phyloP scores from a whole-genome alignment of 768 basidiomycete species.

The Trametes cubensis region DNA sequence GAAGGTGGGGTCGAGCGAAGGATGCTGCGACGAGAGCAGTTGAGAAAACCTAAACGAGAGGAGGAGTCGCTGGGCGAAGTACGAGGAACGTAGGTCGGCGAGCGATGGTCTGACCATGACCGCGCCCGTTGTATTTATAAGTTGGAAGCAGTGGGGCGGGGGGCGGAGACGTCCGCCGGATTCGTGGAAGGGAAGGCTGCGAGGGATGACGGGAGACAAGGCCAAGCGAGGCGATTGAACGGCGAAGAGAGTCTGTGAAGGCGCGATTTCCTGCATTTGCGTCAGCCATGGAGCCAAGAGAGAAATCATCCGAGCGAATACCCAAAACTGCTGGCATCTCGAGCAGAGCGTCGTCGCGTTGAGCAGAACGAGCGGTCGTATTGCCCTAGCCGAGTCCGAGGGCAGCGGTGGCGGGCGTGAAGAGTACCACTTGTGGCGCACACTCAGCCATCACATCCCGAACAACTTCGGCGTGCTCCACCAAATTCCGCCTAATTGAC shows the following conservation, averaged over 20 bases:
- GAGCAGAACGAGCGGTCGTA: background rate
- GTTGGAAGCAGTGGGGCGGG: background rate
- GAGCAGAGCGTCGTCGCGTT: background rate
- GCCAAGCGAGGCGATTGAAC: background rate
- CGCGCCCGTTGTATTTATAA: background rate
- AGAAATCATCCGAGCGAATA: background rate
- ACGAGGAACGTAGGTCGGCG: slow-evolving; percentile 14
- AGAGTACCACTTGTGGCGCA: background rate
- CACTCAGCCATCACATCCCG: background rate
- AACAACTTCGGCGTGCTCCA: background rate
- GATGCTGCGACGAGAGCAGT: background rate
- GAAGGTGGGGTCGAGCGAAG: slow-evolving; percentile 3
- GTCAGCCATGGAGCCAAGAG: background rate
- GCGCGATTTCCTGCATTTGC: too few relatives aligned
- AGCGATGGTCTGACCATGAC: slow-evolving; percentile 1
- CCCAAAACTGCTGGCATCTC: too few relatives aligned
- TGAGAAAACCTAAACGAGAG: background rate
- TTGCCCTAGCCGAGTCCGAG: background rate
- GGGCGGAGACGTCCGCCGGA: too few relatives aligned
- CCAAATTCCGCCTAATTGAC: background rate
- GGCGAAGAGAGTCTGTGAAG: too few relatives aligned
- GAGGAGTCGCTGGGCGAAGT: slow-evolving; percentile 16
- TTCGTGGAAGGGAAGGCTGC: background rate
- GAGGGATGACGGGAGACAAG: background rate
- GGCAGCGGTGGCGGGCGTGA: background rate